Conservation (phyloP, 306 rosid genomes). For the Acacia melanoxylon region DNA sequence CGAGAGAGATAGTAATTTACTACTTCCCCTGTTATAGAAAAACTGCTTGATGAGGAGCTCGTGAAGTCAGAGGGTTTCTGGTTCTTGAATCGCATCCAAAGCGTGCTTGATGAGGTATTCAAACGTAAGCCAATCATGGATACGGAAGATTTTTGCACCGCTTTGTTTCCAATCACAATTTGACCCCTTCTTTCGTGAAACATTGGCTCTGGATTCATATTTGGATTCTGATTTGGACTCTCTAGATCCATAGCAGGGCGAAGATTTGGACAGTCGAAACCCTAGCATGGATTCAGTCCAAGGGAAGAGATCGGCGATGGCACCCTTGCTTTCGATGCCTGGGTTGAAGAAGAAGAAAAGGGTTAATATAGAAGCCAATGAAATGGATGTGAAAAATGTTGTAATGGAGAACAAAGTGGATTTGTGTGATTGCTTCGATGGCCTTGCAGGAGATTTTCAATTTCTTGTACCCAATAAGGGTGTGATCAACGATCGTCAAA, state of each 20-base stretch:
- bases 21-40: no score
- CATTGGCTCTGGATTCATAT: constrained; percentile 24
- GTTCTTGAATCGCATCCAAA: constrained; percentile 52
- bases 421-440: constrained; percentile 36
- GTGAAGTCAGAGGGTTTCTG: constrained; percentile 50
- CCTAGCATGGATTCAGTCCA: constrained; percentile 40
- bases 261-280: constrained; percentile 20
- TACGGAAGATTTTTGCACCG: constrained; percentile 30
- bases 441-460: constrained; percentile 32
- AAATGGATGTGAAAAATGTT: constrained; percentile 40
- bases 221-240: background rate
- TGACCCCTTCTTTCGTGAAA: constrained; percentile 38
- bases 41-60: constrained; percentile 45
- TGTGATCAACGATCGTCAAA: constrained; percentile 54
- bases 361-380: constrained; percentile 38
- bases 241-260: constrained; percentile 13
- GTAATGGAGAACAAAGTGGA: constrained; percentile 49
- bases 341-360: constrained; percentile 78
- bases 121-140: constrained; percentile 23
- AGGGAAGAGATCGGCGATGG: constrained; percentile 31
- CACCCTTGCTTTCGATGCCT: constrained; percentile 47
- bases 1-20: no score
- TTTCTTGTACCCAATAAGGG: constrained; percentile 37
- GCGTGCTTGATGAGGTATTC: constrained; percentile 35
- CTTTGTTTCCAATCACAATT: constrained; percentile 66